Evolutionary conservation across 129 eudicot genomes (phyloP), one percentile per base, ranked within the genome.

Genomic region (Pulicaria dysenterica): DNA sequence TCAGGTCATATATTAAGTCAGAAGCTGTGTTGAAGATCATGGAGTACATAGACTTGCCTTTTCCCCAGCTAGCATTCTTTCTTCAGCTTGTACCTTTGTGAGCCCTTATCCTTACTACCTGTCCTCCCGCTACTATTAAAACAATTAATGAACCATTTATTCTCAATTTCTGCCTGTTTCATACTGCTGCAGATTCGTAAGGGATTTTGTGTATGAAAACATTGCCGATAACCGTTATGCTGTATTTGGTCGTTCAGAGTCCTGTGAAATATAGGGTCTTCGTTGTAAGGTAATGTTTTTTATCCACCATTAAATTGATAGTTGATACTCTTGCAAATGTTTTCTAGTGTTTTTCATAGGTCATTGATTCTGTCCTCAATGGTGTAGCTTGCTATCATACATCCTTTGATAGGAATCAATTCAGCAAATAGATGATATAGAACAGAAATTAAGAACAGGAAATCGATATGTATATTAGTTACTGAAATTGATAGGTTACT

Each of bases 21-120:
- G 99, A 88, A 58, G 97, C 99, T 51, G 97, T 95, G 15, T 64
- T 95, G 79, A 95, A 91, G 95, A 95, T 95, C 68, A 91, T 95
- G 99, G 95, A 95, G 78, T 88, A 88, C 85, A 90, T 95, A 57
- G 80, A 95, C 80, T 71, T 95, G 77, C 99, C 99, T n/a, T 91
- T 88, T 57, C 99, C 97, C 14, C 97, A 95, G 77, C 74, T 95
- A 74, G 99, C 99, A 10, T 88, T 95, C 82, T 86, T 95, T 73
- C 79, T 95, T 58, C 83, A 95, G 12, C 86, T 91, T 58, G 85
- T 91, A 49, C 99, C 99, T 8, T 63, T 88, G 99, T 95, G 72
- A 86, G 97, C 46, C 54, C 38, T 64, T 64, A 34, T 40, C 5
- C 34, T 70, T 51, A n/a, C 43, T 61, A 1, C 36, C 44, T 31